These are phyloP conservation scores for Pseudogymnoascus sp. DNA, from an alignment of 2,329 filamentous ascomycete species.

Conservation along the genomic window DNA sequence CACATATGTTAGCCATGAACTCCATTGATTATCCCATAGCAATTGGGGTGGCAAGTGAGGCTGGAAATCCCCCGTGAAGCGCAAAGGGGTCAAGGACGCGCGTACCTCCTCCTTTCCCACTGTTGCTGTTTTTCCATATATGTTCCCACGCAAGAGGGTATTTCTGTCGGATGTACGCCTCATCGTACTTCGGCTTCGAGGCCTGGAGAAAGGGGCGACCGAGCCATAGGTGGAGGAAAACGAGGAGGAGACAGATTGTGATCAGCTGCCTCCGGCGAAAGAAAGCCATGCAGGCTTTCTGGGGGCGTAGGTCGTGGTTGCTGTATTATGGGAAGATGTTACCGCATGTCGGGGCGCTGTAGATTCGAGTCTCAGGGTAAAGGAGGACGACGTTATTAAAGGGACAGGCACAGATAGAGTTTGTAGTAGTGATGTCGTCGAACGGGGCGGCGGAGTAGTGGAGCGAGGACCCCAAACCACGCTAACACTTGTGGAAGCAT, in stretches of 20 bases:
- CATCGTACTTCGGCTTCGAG: neutral
- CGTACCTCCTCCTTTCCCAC: slow-evolving; percentile 1
- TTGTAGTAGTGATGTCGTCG: neutral
- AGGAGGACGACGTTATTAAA: neutral
- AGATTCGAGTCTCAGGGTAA: neutral
- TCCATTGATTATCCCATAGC: neutral
- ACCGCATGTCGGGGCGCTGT: neutral
- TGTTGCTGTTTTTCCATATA: neutral
- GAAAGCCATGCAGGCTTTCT: neutral
- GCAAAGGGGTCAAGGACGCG: neutral
- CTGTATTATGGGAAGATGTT: neutral
- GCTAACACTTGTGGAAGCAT: neutral
- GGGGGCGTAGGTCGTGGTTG: neutral
- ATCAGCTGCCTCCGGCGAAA: neutral
- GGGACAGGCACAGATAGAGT: neutral
- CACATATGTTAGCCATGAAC: neutral
- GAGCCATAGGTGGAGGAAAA: slow-evolving; percentile 3
- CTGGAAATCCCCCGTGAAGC: neutral
- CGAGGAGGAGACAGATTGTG: neutral
- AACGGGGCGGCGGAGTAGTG: neutral
- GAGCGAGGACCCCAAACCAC: neutral
- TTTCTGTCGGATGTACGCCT: neutral
- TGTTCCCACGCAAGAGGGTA: neutral
- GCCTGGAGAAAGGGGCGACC: neutral
- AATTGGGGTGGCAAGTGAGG: neutral